Conservation (phyloP, 805 yeast species). For the Ogataea pilisensis region DNA sequence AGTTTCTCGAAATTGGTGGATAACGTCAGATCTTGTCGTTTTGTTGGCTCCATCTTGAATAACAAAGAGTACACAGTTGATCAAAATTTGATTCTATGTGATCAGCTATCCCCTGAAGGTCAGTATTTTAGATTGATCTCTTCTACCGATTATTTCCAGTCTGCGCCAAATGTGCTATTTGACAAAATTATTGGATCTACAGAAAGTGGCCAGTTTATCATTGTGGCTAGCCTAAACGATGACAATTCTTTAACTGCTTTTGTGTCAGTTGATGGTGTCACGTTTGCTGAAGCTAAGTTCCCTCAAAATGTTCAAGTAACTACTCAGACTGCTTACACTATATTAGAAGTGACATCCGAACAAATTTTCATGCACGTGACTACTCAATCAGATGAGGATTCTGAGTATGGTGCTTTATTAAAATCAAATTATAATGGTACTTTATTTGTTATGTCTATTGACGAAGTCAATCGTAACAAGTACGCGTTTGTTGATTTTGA, state of each 20-base stretch:
- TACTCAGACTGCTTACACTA: constrained; percentile 69
- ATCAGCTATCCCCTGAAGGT: constrained; percentile 35
- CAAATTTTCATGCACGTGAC: constrained; percentile 84
- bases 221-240: constrained; percentile 60
- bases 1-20: constrained; percentile 52
- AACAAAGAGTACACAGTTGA: constrained; percentile 24
- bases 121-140: constrained; percentile 33
- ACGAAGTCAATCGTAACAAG: constrained; percentile 67
- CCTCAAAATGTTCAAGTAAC: constrained; percentile 63
- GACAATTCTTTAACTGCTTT: constrained; percentile 57
- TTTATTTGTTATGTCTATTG: constrained; percentile 64
- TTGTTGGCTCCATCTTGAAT: constrained; percentile 53
- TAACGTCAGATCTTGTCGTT: constrained; percentile 60
- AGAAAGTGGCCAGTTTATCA: constrained; percentile 61
- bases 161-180: constrained; percentile 38
- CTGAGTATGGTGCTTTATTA: constrained; percentile 73
- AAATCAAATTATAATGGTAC: constrained; percentile 94
- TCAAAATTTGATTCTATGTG: constrained; percentile 62
- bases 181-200: constrained; percentile 71
- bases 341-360: constrained; percentile 66
- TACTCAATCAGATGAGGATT: constrained; percentile 43
- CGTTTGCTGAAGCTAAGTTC: constrained; percentile 73
- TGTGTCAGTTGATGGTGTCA: constrained; percentile 73
- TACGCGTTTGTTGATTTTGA: constrained; percentile 87
- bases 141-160: constrained; percentile 49